These are phyloP conservation scores for Suillus fuscotomentosus DNA, from an alignment of 768 basidiomycete genomes.

Conservation along the genomic window DNA sequence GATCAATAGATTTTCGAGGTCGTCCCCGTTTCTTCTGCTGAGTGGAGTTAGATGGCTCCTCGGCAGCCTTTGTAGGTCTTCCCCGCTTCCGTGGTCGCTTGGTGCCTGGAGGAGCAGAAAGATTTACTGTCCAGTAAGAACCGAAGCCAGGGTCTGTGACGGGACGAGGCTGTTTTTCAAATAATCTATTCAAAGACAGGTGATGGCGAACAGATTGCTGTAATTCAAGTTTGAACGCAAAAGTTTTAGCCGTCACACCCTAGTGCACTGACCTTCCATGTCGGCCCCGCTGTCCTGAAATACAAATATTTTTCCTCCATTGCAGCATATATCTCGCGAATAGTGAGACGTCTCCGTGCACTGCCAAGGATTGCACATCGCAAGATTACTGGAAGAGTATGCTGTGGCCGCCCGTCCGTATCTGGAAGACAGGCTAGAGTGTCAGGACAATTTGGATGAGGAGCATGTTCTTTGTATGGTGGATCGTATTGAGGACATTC, in stretches of 20 bases:
- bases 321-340: slow-evolving; percentile 81
- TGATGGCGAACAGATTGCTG: slow-evolving; percentile 90
- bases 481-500: slow-evolving; percentile 20
- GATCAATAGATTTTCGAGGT: slow-evolving; percentile 31
- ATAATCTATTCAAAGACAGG: slow-evolving; percentile 76
- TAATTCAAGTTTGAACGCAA: slow-evolving; percentile 9
- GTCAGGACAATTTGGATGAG: slow-evolving; percentile 79
- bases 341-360: slow-evolving; percentile 71
- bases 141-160: slow-evolving; percentile 86
- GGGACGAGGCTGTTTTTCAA: slow-evolving; percentile 79
- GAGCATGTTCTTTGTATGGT: slow-evolving; percentile 45
- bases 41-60: slow-evolving; percentile 14
- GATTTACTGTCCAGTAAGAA: slow-evolving; percentile 89
- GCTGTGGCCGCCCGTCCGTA: slow-evolving; percentile 76
- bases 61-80: slow-evolving; percentile 48
- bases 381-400: slow-evolving; percentile 82
- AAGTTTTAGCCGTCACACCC: neutral
- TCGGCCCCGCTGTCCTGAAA: slow-evolving; percentile 76
- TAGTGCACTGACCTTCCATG: slow-evolving; percentile 68
- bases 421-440: slow-evolving; percentile 76
- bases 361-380: slow-evolving; percentile 83
- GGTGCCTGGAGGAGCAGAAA: slow-evolving; percentile 80
- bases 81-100: slow-evolving; percentile 84
- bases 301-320: slow-evolving; percentile 87
- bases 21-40: slow-evolving; percentile 41